Base-by-base conservation (phyloP, 2,329 filamentous ascomycete species). In the Cercospora beticola region DNA sequence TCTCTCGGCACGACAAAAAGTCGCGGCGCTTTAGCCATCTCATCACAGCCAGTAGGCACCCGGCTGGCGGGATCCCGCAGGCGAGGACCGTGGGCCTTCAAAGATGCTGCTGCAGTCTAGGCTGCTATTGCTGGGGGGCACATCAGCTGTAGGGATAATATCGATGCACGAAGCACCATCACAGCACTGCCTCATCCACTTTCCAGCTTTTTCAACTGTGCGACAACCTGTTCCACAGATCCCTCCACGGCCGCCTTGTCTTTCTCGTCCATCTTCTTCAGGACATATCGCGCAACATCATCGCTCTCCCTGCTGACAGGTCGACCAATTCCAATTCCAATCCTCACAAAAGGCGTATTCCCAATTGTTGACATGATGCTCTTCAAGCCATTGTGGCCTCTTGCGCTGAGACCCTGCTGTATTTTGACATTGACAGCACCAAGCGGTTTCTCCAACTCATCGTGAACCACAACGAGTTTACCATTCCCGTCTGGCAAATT, bases 241-340 rank as follows among this genome's bases (percentile, higher is more conserved):
- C 68, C 73, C 56, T 77, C 75, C 21, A 78, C 65, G 63, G 72
- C 75, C 26, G 56, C 76, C 76, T 82, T 82, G 76, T 92, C 85
- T 10, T 78, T 74, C 7, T 74, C 71, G 9, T 83, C 85, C 83
- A 95, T 89, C 74, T 88, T 87, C 67, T 84, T 84, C 73, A 98
- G 81, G 54, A 98, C 94, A 82, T 94, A 97, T 26, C 87, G 83
- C 54, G 89, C 87, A 9, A 98, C 93, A 2, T 87, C 87, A 46
- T 83, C 81, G 23, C 84, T 82, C 61, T 92, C 89, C 71, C 93
- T 85, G 70, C 86, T 89, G 57, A 82, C 83, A 0, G 94, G 94
- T 57, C 95, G 83, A n/a, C 92, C 94, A 81, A 98, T 97, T 0
- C 95, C 95, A 12, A 98, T 82, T 0, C 91, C 90, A 62, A 98